phyloP scores from a whole-genome alignment of 306 rosid species.

The Rosa persica region DNA sequence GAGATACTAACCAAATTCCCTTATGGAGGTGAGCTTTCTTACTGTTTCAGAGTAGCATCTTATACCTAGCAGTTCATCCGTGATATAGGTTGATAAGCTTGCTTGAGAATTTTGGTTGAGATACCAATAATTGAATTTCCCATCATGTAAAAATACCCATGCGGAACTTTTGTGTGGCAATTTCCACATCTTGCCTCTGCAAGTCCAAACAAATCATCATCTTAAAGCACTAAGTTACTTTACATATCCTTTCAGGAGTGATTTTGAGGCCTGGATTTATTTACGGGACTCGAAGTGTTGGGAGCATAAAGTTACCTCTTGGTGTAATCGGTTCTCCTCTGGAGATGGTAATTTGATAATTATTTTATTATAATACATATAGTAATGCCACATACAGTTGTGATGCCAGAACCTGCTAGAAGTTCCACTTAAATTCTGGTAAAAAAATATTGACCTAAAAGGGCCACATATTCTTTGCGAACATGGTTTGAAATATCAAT shows the following conservation, averaged over 20 bases:
- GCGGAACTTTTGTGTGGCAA: background rate
- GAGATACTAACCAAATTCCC: constrained; percentile 72
- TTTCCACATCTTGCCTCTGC: background rate
- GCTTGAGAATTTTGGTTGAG: background rate
- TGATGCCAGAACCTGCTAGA: background rate
- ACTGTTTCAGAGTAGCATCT: constrained; percentile 5
- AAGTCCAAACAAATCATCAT: background rate
- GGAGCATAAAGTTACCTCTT: constrained; percentile 79
- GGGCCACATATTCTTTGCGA: background rate
- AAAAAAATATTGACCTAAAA: background rate
- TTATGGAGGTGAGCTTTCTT: constrained; percentile 66
- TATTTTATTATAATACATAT: background rate
- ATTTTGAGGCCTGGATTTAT: constrained; percentile 94
- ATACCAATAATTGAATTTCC: background rate
- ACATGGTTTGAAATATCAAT: background rate
- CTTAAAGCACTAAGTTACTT: background rate
- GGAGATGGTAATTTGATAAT: constrained; percentile 64
- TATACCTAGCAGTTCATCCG: background rate
- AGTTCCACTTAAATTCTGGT: background rate
- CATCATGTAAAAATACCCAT: background rate
- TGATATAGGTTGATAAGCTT: background rate
- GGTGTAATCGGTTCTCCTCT: constrained; percentile 82
- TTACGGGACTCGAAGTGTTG: constrained; percentile 85
- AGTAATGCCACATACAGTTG: background rate
- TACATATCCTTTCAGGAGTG: constrained; percentile 64